Evolutionary conservation across 75 land plant species (phyloP).

Genomic region (Picea glauca): DNA sequence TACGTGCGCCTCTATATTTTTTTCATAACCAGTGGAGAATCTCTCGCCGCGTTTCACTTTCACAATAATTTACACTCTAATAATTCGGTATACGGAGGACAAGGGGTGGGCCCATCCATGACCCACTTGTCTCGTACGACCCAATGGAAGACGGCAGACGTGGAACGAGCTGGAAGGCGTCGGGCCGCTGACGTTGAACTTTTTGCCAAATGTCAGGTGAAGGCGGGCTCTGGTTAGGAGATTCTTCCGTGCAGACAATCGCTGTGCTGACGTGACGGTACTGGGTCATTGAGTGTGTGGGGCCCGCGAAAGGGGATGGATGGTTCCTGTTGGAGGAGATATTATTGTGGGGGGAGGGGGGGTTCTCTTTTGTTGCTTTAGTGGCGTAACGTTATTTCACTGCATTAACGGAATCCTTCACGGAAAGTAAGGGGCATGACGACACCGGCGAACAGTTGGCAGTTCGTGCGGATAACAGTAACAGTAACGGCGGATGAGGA

Average conservation of each 20-base stretch:
- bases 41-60: not conserved
- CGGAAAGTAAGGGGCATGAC: not conserved
- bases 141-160: not conserved
- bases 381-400: not conserved
- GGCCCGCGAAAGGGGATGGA: not conserved
- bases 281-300: not conserved
- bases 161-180: not conserved
- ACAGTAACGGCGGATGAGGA: too few relatives aligned
- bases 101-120: not conserved
- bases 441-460: not conserved
- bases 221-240: too few relatives aligned
- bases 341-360: not conserved
- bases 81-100: not conserved
- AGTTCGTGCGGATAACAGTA: not conserved
- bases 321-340: not conserved
- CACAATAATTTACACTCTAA: conserved; percentile 1
- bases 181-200: not conserved
- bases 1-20: too few relatives aligned
- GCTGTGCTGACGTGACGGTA: not conserved
- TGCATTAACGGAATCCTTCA: not conserved
- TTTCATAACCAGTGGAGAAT: not conserved
- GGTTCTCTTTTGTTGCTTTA: not conserved
- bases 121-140: not conserved
- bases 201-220: not conserved
- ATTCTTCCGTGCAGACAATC: not conserved